Percentiles rank a stretch among this genome's conserved stretches.
Conservation (phyloP, 805 yeast species). For the Priceomyces carsonii region DNA sequence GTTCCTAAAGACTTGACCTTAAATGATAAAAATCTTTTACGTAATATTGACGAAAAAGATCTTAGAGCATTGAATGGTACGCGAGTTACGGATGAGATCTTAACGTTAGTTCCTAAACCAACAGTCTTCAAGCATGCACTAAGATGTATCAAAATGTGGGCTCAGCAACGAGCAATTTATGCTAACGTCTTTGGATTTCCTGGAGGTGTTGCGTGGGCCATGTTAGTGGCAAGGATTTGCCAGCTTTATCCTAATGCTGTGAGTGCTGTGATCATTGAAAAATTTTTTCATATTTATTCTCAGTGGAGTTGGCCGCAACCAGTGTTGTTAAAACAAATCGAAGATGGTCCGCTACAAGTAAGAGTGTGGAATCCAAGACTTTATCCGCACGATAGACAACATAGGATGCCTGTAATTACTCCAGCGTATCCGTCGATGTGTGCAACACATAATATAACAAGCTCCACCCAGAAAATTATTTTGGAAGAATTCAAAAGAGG, state of each 20-base stretch:
- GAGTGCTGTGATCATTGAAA: constrained; percentile 85
- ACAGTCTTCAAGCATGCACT: constrained; percentile 90
- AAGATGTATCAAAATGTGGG: constrained; percentile 95
- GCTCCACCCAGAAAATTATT: constrained; percentile 82
- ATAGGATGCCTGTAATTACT: constrained; percentile 96
- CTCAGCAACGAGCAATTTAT: constrained; percentile 89
- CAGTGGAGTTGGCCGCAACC: constrained; percentile 99
- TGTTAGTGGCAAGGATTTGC: constrained; percentile 97
- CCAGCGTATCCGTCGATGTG: constrained; percentile 99
- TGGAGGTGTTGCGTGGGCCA: constrained; percentile 99
- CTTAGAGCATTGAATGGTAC: constrained; percentile 92
- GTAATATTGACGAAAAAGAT: constrained; percentile 90
- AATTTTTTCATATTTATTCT: constrained; percentile 81
- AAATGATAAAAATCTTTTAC: constrained; percentile 79
- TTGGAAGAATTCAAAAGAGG: constrained; percentile 81
- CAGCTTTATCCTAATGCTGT: constrained; percentile 96
- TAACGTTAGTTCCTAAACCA: constrained; percentile 87
- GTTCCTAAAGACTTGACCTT: constrained; percentile 75
- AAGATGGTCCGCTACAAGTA: constrained; percentile 95
- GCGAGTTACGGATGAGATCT: constrained; percentile 92
- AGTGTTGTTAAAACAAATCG: constrained; percentile 86
- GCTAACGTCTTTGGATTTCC: constrained; percentile 97
- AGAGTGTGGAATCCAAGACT: constrained; percentile 95
- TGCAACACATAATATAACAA: constrained; percentile 94
- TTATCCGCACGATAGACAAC: constrained; percentile 85